These are phyloP conservation scores for Fusarium devonianum DNA, from an alignment of 2,329 filamentous ascomycete species.

Conservation along the genomic window DNA sequence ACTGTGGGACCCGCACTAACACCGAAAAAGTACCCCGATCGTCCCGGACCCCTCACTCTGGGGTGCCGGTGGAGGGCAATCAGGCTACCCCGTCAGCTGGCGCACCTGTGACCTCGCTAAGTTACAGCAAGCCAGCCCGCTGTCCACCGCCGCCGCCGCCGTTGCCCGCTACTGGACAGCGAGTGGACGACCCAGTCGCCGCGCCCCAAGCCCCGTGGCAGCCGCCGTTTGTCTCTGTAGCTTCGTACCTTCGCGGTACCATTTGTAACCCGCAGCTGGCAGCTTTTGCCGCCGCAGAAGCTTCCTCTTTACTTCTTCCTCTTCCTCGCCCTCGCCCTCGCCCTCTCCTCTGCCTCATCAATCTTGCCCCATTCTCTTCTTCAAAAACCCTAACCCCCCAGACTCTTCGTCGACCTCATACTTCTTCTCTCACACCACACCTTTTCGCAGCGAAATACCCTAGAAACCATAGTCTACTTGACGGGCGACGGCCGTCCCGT, in stretches of 20 bases:
- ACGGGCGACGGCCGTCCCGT: slow-evolving; percentile 38
- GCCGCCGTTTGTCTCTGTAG: slow-evolving; percentile 9
- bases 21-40: slow-evolving; percentile 33
- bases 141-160: slow-evolving; percentile 3
- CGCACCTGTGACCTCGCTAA: slow-evolving; percentile 27
- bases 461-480: slow-evolving; percentile 3
- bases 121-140: slow-evolving; percentile 14
- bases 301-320: slow-evolving; percentile 33
- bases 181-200: neutral
- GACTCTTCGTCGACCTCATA: slow-evolving; percentile 3
- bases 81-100: slow-evolving; percentile 38
- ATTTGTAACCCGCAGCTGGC: neutral
- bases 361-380: slow-evolving; percentile 16
- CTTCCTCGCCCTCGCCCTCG: slow-evolving; percentile 25
- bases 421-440: slow-evolving; percentile 3
- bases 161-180: slow-evolving; percentile 17
- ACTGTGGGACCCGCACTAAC: slow-evolving; percentile 23
- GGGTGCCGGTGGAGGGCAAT: slow-evolving; percentile 37
- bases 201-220: neutral
- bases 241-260: too few species aligned
- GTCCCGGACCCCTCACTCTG: slow-evolving; percentile 33
- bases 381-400: slow-evolving; percentile 8
- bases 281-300: slow-evolving; percentile 19
- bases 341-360: slow-evolving; percentile 30
- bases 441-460: neutral